Evolutionary conservation across 805 yeast species (phyloP).

Genomic region (Yarrowia yakushimensis): DNA sequence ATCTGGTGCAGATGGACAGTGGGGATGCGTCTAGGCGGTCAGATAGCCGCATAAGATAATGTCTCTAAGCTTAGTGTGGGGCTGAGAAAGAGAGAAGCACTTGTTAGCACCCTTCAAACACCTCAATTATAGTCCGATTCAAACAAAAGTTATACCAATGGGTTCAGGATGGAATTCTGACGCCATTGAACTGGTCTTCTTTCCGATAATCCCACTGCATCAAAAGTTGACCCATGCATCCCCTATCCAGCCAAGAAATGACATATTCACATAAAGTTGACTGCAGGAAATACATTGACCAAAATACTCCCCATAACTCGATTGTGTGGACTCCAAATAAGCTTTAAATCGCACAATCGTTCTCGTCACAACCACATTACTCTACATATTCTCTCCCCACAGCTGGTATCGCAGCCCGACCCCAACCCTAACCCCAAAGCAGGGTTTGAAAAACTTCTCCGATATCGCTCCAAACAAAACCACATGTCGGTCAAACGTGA

Average conservation of each 20-base stretch:
- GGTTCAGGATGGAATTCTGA: too few species aligned
- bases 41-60: not conserved
- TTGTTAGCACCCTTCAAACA: too few species aligned
- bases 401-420: not conserved
- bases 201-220: too few species aligned
- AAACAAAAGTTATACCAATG: not conserved
- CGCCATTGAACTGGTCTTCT: too few species aligned
- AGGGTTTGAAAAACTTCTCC: conserved; percentile 11
- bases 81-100: too few species aligned
- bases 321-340: not conserved
- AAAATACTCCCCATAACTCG: not conserved
- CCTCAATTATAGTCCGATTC: not conserved
- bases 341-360: not conserved
- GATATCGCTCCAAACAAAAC: not conserved
- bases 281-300: not conserved
- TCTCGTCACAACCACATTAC: not conserved
- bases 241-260: too few species aligned
- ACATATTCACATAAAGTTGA: not conserved
- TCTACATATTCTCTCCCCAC: not conserved
- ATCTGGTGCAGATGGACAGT: not conserved
- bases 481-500: conserved; percentile 19
- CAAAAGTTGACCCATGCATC: too few species aligned
- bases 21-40: not conserved
- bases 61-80: too few species aligned
- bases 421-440: not conserved